Base-by-base conservation (phyloP, 257 asterid species). In the Jacaranda mimosifolia region DNA sequence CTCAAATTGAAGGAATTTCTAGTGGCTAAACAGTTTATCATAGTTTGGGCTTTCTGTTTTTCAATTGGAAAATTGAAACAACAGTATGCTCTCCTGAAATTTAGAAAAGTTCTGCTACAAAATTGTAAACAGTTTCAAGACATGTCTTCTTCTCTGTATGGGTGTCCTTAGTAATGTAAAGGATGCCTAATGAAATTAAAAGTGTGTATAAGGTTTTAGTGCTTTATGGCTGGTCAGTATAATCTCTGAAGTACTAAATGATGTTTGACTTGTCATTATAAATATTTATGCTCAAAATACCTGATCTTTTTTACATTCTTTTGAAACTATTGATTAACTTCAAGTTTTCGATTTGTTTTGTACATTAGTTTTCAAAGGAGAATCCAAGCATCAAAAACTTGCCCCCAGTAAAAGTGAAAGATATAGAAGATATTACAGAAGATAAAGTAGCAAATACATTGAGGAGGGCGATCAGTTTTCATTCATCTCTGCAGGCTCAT, bases 291-390 rank as follows among this genome's bases (percentile, higher is more conserved):
- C 8, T 49, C 60, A 60, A 39, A 62, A 9, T 74, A 13, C 53
- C 26, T 38, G 3, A 51, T 15, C 17, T 59, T 45, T 4, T 55
- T 75, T 63, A 73, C 70, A 59, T 55, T 38, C 63, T 58, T 67
- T 62, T 73, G 81, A 26, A 18, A 26, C 43, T 63, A n/a, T 64
- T 74, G 15, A 53, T 64, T 85, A 36, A 82, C 69, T 7, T 63
- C 63, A 9, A n/a, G 56, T 78, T 76, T 68, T 79, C 21, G 15
- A 59, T 81, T 75, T 36, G 17, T 62, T 69, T 75, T 58, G 32
- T 78, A 71, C 86, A 39, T 62, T 78, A 96, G 99, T 85, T 93
- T 57, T 84, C 98, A n/a, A 93, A 87, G 92, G 98, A 91, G 89
- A 89, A 91, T 56, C 89, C 88, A 45, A 40, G 38, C 77, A 52